Evolutionary conservation across 805 yeast species (phyloP), one percentile per base, ranked within the genome.

Genomic region (Saturnispora mendoncae): DNA sequence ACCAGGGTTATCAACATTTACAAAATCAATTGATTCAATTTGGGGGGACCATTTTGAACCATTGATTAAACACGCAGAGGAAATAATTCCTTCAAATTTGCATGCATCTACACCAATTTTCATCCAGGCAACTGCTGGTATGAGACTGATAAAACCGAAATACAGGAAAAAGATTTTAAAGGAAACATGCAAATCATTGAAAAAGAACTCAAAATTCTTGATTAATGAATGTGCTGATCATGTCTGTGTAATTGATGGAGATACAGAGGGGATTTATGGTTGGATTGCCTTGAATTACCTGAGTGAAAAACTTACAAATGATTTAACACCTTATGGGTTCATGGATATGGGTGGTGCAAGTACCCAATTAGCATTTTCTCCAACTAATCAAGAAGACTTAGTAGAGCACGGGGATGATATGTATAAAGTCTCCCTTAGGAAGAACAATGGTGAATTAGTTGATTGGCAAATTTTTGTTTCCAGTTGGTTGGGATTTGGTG

Each of bases 301-400:
- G 42, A 72, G 81, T 61, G 81, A 84, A 1, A 74, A 74, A 45
- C 65, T 84, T 37, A 68, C 79, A 46, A 57, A 70, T 40, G 68
- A 68, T 28, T 58, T 56, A 9, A 55, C 60, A 2, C 78, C 95
- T 0, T 80, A 73, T 49, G 98, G 98, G 4, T 90, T 92, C 52
- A 82, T 92, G 90, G 98, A 92, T 60, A 92, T 92, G 98, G 98
- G 98, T 13, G 98, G 98, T 12, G 98, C 98, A 0, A 86, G 96
- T 2, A 86, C 96, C 0, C 98, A 92, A 56, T 75, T 92, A 18
- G 95, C 97, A 7, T 92, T 88, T 69, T 87, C 84, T 7, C 97
- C 97, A 0, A 71, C 78, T 3, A 69, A 71, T 31, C 47, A 53
- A 4, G 66, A 71, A n/a, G 87, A 85, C 46, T 60, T 81, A 6